Percentiles rank a stretch among this genome's conserved stretches.
Evolutionary conservation across 306 rosid genomes (phyloP).

Genomic region (Prunus mume): DNA sequence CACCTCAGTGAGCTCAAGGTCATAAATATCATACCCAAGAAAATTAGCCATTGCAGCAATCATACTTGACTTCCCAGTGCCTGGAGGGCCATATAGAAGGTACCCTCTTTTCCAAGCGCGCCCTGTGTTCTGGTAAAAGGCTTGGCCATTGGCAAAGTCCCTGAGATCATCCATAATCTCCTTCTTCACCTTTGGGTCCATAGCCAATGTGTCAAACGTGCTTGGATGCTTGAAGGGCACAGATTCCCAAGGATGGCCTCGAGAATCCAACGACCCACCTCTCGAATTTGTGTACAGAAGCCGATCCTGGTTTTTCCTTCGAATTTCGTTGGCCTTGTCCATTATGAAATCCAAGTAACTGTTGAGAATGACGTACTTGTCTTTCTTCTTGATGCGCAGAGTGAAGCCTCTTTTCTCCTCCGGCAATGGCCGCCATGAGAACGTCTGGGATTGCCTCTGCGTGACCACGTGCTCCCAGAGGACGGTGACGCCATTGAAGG

Average conservation of each 20-base stretch:
- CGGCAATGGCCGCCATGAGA: slow-evolving; percentile 87
- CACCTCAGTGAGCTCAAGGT: slow-evolving; percentile 85
- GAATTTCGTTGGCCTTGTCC: slow-evolving; percentile 78
- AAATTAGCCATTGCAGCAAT: slow-evolving; percentile 95
- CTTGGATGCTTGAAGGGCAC: slow-evolving; percentile 95
- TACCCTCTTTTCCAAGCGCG: slow-evolving; percentile 97
- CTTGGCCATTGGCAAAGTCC: slow-evolving; percentile 77
- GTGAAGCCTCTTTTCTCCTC: slow-evolving; percentile 93
- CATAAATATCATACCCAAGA: slow-evolving; percentile 87
- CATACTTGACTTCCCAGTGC: slow-evolving; percentile 93
- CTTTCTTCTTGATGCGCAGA: slow-evolving; percentile 63
- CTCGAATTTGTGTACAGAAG: slow-evolving; percentile 77
- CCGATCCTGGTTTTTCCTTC: slow-evolving; percentile 81
- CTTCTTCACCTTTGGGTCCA: slow-evolving; percentile 68
- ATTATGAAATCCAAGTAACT: slow-evolving; percentile 73
- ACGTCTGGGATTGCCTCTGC: slow-evolving; percentile 69
- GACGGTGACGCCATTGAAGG: slow-evolving; percentile 62
- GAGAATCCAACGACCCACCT: slow-evolving; percentile 81
- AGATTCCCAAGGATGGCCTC: slow-evolving; percentile 99
- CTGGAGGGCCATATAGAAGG: slow-evolving; percentile 87
- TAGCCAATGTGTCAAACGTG: slow-evolving; percentile 86
- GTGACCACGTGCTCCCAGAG: slow-evolving; percentile 93
- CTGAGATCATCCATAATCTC: slow-evolving; percentile 73
- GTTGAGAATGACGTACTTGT: slow-evolving; percentile 51
- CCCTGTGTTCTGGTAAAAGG: slow-evolving; percentile 80